A percentile compares a stretch with the other conserved stretches of the same genome.
Evolutionary conservation across 1,139 yeast species (phyloP).

Genomic region (Magnusiomyces suaveolens): DNA sequence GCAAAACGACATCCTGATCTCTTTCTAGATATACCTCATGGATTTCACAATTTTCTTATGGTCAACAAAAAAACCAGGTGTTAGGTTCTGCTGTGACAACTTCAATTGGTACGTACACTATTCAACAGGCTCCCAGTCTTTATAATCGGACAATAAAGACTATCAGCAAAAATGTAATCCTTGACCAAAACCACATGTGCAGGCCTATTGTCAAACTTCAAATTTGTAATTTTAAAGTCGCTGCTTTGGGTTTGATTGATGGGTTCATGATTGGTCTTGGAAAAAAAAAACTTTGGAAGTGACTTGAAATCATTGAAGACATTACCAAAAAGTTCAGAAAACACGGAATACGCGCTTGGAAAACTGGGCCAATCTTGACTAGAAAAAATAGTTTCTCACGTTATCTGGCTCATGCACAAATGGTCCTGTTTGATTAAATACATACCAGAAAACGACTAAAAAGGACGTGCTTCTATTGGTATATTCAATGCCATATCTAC

Average conservation of each 20-base stretch:
- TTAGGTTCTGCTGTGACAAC: conserved; percentile 75
- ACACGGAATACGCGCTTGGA: conserved; percentile 90
- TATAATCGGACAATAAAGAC: conserved; percentile 70
- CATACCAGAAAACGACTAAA: conserved; percentile 67
- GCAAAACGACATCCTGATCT: conserved; percentile 95
- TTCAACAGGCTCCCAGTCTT: conserved; percentile 86
- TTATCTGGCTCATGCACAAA: conserved; percentile 46
- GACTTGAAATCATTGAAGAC: conserved; percentile 40
- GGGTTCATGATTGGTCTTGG: conserved; percentile 89
- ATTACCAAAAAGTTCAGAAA: conserved; percentile 65
- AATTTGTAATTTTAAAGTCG: conserved; percentile 82
- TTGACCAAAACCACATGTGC: conserved; percentile 51
- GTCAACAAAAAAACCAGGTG: conserved; percentile 50
- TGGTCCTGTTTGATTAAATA: conserved; percentile 64
- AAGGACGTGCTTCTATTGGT: conserved; percentile 70
- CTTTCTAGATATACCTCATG: conserved; percentile 74
- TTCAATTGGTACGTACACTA: conserved; percentile 69
- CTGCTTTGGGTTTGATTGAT: conserved; percentile 81
- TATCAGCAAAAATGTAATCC: conserved; percentile 55
- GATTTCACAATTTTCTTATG: conserved; percentile 42
- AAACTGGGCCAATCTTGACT: conserved; percentile 66
- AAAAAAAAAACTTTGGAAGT: conserved; percentile 48
- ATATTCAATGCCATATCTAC: conserved; percentile 55
- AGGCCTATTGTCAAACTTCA: conserved; percentile 60
- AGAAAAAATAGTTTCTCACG: conserved; percentile 47